Conservation (phyloP, 1,139 yeast genomes). For the Yamadazyma friedrichii region DNA sequence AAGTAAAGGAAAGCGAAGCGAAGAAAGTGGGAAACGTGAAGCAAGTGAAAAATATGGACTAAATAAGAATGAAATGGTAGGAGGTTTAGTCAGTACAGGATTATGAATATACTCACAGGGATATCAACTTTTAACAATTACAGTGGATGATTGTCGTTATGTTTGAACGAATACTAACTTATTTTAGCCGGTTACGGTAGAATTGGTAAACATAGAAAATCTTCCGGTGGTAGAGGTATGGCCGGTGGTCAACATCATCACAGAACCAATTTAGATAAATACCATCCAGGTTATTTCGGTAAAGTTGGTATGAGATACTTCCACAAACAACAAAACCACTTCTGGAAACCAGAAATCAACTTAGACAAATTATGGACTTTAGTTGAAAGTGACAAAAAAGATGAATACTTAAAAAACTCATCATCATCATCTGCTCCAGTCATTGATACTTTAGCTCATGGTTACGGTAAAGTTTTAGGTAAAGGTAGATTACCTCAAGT, state of each 20-base stretch:
- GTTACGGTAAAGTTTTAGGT: slow-evolving; percentile 99
- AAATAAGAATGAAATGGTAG: too few species aligned
- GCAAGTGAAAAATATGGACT: too few species aligned
- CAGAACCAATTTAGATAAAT: slow-evolving; percentile 99
- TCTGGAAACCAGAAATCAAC: slow-evolving; percentile 99
- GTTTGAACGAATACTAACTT: slow-evolving; percentile 30
- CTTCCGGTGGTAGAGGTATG: slow-evolving; percentile 99
- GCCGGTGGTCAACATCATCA: slow-evolving; percentile 99
- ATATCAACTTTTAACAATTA: too few species aligned
- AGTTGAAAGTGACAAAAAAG: slow-evolving; percentile 93
- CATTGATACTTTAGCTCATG: slow-evolving; percentile 98
- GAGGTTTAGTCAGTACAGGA: too few species aligned
- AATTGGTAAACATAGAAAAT: slow-evolving; percentile 99
- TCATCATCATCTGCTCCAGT: slow-evolving; percentile 95
- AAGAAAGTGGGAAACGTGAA: too few species aligned
- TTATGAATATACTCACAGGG: too few species aligned
- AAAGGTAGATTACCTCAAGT: slow-evolving; percentile 98
- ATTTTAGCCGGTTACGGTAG: slow-evolving; percentile 98
- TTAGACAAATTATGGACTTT: slow-evolving; percentile 98
- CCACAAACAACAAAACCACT: slow-evolving; percentile 95
- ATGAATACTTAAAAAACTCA: slow-evolving; percentile 85
- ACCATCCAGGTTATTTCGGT: slow-evolving; percentile 99
- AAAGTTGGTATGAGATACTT: slow-evolving; percentile 99
- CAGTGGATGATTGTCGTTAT: too few species aligned
- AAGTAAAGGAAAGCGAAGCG: too few species aligned